Evolutionary conservation across 345 rosid genomes (phyloP).

Genomic region (Durio zibethinus): DNA sequence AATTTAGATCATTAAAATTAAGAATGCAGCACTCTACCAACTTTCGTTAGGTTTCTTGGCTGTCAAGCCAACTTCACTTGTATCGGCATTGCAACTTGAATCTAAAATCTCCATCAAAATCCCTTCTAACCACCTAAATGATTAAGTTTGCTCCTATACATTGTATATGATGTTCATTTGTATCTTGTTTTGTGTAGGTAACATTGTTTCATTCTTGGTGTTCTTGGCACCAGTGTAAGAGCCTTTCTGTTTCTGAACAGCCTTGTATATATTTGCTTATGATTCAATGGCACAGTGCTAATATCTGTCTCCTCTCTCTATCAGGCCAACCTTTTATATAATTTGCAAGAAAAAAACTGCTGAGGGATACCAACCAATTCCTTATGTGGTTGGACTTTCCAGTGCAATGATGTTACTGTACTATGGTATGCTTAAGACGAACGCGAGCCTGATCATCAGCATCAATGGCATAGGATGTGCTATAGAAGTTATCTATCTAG

Average conservation of each 20-base stretch:
- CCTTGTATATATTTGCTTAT: neutral
- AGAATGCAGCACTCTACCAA: too few species aligned
- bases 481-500: constrained; percentile 50
- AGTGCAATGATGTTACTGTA: constrained; percentile 65
- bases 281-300: neutral
- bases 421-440: constrained; percentile 54
- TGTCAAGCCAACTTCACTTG: too few species aligned
- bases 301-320: neutral
- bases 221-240: constrained; percentile 84
- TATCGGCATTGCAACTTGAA: too few species aligned
- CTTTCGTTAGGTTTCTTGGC: too few species aligned
- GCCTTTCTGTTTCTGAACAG: neutral
- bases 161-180: constrained; percentile 3
- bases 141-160: too few species aligned
- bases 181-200: constrained; percentile 39
- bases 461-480: constrained; percentile 61
- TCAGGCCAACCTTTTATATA: constrained; percentile 64
- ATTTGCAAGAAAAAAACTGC: constrained; percentile 67
- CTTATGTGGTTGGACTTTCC: constrained; percentile 56
- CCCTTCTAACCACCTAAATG: too few species aligned
- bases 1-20: too few species aligned
- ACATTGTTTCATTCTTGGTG: constrained; percentile 59
- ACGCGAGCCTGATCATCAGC: constrained; percentile 49
- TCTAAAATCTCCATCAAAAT: too few species aligned
- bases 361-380: constrained; percentile 67